Percentiles rank a stretch among this genome's conserved stretches.
Conservation (phyloP, 2,329 filamentous ascomycete genomes). For the Aspergillus sp. region DNA sequence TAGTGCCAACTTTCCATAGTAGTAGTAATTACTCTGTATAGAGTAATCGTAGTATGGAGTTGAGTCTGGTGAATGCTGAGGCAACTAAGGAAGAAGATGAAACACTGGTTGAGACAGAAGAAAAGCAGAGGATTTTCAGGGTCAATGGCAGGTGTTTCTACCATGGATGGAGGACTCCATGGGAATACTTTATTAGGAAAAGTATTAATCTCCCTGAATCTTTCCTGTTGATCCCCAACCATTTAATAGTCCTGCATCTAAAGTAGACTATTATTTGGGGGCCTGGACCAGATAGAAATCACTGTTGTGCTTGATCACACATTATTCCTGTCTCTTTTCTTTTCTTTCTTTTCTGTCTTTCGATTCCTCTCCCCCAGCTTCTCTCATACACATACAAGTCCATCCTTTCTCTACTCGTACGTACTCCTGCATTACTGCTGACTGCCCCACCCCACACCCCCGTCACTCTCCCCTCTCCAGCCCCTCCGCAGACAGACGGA, state of each 20-base stretch:
- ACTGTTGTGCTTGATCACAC: neutral
- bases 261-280: too few relatives aligned
- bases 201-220: neutral
- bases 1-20: too few relatives aligned
- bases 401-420: neutral
- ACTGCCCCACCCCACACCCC: neutral
- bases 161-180: neutral
- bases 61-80: neutral
- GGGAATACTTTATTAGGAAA: neutral
- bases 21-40: neutral
- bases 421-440: neutral
- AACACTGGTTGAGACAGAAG: constrained; percentile 17
- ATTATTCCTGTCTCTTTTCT: constrained; percentile 1
- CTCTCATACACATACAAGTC: neutral
- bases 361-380: neutral
- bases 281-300: neutral
- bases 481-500: constrained; percentile 12
- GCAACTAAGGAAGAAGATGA: constrained; percentile 4
- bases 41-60: neutral
- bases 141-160: too few relatives aligned
- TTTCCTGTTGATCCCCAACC: neutral
- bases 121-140: constrained; percentile 1
- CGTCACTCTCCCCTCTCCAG: constrained; percentile 7
- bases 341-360: neutral
- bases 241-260: neutral